These are phyloP conservation scores for Hyaloscypha finlandica DNA, from an alignment of 495 filamentous ascomycete species.

Conservation along the genomic window DNA sequence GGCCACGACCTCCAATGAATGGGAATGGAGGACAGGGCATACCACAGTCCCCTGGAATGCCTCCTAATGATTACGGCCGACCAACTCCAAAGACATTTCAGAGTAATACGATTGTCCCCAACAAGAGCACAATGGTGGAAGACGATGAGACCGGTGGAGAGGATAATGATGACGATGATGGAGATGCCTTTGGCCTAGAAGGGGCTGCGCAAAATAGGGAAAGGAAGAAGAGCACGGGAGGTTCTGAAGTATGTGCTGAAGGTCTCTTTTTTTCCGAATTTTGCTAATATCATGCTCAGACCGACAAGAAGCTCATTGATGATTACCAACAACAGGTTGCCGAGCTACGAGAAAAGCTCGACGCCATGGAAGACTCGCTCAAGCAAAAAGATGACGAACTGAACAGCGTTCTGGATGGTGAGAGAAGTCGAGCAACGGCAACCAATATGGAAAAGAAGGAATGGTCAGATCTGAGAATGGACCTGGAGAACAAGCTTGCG, in stretches of 20 bases:
- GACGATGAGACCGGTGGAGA: conserved; percentile 74
- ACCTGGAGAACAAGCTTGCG: conserved; percentile 76
- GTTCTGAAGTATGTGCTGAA: conserved; percentile 49
- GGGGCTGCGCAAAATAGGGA: conserved; percentile 46
- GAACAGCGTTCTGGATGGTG: conserved; percentile 40
- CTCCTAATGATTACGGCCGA: conserved; percentile 50
- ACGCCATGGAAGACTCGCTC: conserved; percentile 64
- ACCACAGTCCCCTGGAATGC: conserved; percentile 33
- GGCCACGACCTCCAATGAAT: conserved; percentile 28
- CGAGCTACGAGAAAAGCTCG: conserved; percentile 72
- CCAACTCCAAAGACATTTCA: conserved; percentile 90
- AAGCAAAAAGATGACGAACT: conserved; percentile 54
- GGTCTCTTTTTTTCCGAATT: too few species aligned
- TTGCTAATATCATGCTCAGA: conserved; percentile 39
- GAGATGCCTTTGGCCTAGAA: conserved; percentile 64
- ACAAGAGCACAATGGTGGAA: conserved; percentile 97
- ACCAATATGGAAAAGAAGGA: conserved; percentile 62
- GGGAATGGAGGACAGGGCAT: conserved; percentile 27
- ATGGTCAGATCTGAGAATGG: conserved; percentile 71
- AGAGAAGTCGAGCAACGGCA: conserved; percentile 44
- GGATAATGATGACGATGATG: conserved; percentile 61
- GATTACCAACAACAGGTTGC: conserved; percentile 79
- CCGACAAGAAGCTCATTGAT: conserved; percentile 68
- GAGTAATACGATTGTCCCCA: conserved; percentile 93
- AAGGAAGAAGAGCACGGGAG: conserved; percentile 59